Conservation (phyloP, 116 monocot genomes). For the Papilionanthe hybrid region DNA sequence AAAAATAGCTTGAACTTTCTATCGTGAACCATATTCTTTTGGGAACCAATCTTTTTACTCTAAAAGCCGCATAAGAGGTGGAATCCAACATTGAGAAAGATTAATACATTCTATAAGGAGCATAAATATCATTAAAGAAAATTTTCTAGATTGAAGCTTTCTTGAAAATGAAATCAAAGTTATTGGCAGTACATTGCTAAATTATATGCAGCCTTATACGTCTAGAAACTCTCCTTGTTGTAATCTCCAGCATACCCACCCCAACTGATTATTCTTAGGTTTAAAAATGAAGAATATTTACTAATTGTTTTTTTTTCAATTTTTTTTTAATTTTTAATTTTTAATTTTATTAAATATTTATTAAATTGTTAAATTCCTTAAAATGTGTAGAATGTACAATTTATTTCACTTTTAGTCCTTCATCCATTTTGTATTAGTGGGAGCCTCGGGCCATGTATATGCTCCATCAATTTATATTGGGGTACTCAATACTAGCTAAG, state of each 20-base stretch:
- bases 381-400: constrained; percentile 2
- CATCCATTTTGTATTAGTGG: not conserved
- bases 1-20: no score
- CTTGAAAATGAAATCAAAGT: no score
- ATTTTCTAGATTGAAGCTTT: no score
- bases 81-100: no score
- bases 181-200: not conserved
- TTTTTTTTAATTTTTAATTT: no score
- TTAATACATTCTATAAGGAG: no score
- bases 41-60: no score
- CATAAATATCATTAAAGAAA: no score
- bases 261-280: not conserved
- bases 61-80: no score
- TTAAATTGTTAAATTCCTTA: not conserved
- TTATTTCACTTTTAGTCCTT: not conserved
- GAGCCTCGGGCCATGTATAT: not conserved
- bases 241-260: not conserved
- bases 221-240: not conserved
- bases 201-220: not conserved
- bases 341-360: not conserved
- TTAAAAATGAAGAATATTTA: not conserved
- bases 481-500: not conserved
- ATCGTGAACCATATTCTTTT: no score
- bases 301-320: not conserved
- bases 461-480: not conserved